Evolutionary conservation across 768 basidiomycete genomes (phyloP).

Genomic region (Rhodotorula paludigena): DNA sequence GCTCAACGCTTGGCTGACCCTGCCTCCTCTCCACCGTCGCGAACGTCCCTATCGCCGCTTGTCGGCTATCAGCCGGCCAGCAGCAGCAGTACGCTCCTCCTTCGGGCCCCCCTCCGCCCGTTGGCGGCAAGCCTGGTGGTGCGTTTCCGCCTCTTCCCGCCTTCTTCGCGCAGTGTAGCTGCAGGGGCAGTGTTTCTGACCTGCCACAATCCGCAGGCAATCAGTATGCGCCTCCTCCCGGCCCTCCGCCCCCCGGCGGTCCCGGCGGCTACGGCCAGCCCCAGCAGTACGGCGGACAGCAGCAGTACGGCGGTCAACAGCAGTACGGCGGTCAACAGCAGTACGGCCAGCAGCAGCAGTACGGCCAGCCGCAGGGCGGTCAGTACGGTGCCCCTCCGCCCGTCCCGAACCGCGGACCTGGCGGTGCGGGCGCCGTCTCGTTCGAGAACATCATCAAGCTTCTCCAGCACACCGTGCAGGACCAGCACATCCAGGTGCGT

Average conservation of each 20-base stretch:
- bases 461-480: conserved; percentile 2
- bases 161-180: no score
- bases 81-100: background rate
- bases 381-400: background rate
- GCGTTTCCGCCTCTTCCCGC: background rate
- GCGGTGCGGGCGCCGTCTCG: background rate
- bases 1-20: background rate
- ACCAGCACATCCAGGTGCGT: conserved; percentile 9
- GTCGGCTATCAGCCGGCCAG: no score
- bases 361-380: conserved; percentile 15
- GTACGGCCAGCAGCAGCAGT: background rate
- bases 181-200: no score
- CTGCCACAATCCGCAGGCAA: background rate
- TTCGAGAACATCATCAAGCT: conserved; percentile 1
- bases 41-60: no score
- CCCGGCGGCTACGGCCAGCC: background rate
- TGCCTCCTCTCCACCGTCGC: no score
- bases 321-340: background rate
- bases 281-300: background rate
- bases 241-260: background rate
- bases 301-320: background rate
- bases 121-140: background rate
- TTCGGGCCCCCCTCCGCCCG: background rate
- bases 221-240: conserved; percentile 2
- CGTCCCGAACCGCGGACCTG: background rate